These are phyloP conservation scores for Tilletia indica DNA, from an alignment of 1,284 basidiomycete species.

Conservation along the genomic window DNA sequence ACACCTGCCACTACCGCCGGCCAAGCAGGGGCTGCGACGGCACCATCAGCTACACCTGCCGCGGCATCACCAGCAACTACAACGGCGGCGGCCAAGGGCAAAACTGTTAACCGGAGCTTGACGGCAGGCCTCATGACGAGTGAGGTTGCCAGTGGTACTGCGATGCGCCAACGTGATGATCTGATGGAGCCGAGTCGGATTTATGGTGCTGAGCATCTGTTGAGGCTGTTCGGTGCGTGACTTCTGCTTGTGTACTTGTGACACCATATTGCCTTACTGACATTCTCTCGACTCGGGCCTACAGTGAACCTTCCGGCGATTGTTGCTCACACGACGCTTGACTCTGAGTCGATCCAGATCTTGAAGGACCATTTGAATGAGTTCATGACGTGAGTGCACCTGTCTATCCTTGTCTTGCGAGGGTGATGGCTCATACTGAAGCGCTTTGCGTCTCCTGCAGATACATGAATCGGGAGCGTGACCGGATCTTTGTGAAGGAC, in stretches of 20 bases:
- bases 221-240: constrained; percentile 83
- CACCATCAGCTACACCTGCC: neutral
- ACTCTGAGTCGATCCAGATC: constrained; percentile 76
- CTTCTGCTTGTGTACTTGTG: neutral
- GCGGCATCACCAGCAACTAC: neutral
- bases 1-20: too few species aligned
- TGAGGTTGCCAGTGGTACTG: neutral
- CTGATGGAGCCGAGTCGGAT: constrained; percentile 81
- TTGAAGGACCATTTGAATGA: constrained; percentile 88
- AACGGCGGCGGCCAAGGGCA: neutral
- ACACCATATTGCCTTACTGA: neutral
- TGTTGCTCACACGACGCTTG: constrained; percentile 86
- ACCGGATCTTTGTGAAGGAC: constrained; percentile 68
- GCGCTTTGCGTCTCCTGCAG: constrained; percentile 56
- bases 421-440: neutral
- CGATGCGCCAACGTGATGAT: constrained; percentile 61
- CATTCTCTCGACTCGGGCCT: neutral
- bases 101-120: neutral
- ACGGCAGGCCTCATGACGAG: neutral
- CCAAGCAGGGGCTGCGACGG: neutral
- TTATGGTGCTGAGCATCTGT: constrained; percentile 91
- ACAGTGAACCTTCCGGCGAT: constrained; percentile 67
- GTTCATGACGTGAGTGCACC: constrained; percentile 70
- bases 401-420: neutral
- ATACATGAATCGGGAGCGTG: constrained; percentile 68